These are phyloP conservation scores for Mucor racemosus DNA, from an alignment of 371 early-diverging fungal species.

Conservation along the genomic window DNA sequence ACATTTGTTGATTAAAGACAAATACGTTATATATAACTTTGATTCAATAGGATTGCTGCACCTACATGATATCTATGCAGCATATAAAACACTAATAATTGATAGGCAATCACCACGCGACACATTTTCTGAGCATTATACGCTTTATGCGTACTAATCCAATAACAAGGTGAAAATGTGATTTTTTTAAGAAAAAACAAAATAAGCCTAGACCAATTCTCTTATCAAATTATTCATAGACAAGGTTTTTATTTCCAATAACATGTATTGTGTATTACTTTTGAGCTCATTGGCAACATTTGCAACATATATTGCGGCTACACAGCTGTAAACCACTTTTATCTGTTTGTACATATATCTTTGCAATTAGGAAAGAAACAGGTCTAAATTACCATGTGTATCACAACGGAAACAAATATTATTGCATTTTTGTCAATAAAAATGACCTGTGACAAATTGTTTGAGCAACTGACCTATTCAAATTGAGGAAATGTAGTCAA, in stretches of 20 bases:
- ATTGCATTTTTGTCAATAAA: not conserved
- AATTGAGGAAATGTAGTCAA: not conserved
- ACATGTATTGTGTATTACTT: no score
- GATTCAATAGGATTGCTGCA: not conserved
- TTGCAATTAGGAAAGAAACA: not conserved
- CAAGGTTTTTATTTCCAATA: not conserved
- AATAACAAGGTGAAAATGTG: not conserved
- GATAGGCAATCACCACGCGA: not conserved
- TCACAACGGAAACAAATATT: not conserved
- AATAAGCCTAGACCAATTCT: not conserved
- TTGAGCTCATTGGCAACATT: no score
- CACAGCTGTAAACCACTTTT: not conserved
- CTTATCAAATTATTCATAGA: not conserved
- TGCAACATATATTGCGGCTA: no score
- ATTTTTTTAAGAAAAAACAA: not conserved
- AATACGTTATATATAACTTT: no score
- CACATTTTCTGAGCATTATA: not conserved
- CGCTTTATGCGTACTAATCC: not conserved
- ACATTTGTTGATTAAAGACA: not conserved
- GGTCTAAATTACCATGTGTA: not conserved
- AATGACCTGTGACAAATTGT: constrained; percentile 3
- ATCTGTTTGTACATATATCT: not conserved
- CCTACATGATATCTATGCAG: not conserved
- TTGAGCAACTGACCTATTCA: not conserved
- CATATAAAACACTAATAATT: not conserved